A percentile compares a stretch with the other conserved stretches of the same genome.
Conservation (phyloP, 345 rosid genomes). For the Brassica rapa region DNA sequence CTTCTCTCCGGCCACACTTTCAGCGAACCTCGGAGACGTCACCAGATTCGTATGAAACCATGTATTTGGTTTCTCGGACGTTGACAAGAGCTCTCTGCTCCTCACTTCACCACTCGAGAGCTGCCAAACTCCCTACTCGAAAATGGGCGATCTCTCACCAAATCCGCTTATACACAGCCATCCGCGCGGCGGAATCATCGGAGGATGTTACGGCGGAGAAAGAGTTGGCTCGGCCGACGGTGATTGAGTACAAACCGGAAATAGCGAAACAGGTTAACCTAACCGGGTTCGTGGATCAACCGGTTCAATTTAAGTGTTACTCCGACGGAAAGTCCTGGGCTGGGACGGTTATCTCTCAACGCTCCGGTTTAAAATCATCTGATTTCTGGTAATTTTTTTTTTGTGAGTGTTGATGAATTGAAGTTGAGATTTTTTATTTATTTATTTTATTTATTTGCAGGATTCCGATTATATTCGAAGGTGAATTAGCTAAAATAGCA, state of each 20-base stretch:
- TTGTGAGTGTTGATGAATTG: background rate
- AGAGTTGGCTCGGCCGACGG: constrained; percentile 47
- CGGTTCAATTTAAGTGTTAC: constrained; percentile 46
- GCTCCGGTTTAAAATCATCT: constrained; percentile 43
- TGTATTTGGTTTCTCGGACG: constrained; percentile 36
- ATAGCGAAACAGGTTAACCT: constrained; percentile 55
- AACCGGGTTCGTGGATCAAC: constrained; percentile 50
- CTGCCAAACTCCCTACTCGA: constrained; percentile 17
- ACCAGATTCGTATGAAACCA: constrained; percentile 10
- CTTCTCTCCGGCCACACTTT: constrained; percentile 20
- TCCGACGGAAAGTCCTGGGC: constrained; percentile 61
- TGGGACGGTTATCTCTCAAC: constrained; percentile 56
- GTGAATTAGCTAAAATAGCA: constrained; percentile 72
- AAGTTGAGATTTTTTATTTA: background rate
- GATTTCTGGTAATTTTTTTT: constrained; percentile 28
- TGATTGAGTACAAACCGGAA: constrained; percentile 55
- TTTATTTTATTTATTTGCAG: constrained; percentile 36
- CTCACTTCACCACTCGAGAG: constrained; percentile 25
- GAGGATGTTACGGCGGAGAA: constrained; percentile 9
- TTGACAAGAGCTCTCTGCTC: constrained; percentile 27
- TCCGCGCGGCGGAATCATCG: background rate
- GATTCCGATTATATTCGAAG: constrained; percentile 76
- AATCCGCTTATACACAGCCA: constrained; percentile 12
- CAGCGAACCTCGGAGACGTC: background rate
- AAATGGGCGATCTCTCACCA: constrained; percentile 31